These are phyloP conservation scores for Candida germanica DNA, from an alignment of 805 yeast species.

Conservation along the genomic window DNA sequence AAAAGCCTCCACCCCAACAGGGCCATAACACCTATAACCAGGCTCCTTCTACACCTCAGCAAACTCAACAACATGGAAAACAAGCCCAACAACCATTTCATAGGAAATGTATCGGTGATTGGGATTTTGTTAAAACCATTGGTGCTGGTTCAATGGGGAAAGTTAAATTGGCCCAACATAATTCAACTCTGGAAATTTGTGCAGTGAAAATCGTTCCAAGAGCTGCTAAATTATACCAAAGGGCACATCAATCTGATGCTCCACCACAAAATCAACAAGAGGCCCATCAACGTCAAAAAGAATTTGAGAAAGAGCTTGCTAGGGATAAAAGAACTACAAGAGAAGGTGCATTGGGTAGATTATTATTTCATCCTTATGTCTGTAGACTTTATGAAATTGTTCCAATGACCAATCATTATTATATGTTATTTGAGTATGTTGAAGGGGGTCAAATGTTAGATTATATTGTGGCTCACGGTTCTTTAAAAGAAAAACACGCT, in stretches of 20 bases:
- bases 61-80: constrained; percentile 1
- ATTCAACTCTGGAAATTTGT: constrained; percentile 76
- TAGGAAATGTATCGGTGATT: constrained; percentile 88
- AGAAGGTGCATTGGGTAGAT: constrained; percentile 91
- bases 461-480: constrained; percentile 94
- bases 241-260: constrained; percentile 67
- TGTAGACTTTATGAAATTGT: constrained; percentile 91
- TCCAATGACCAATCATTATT: constrained; percentile 94
- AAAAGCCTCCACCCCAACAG: constrained; percentile 1
- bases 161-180: constrained; percentile 89
- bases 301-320: constrained; percentile 76
- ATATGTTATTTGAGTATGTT: constrained; percentile 94
- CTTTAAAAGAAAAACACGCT: constrained; percentile 89
- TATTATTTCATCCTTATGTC: constrained; percentile 87
- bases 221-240: constrained; percentile 73
- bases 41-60: constrained; percentile 2
- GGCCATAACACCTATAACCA: not conserved
- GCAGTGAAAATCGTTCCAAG: constrained; percentile 92
- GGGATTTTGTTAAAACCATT: constrained; percentile 92
- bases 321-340: constrained; percentile 90
- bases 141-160: constrained; percentile 99
- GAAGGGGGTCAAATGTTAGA: constrained; percentile 98
- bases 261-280: constrained; percentile 62
- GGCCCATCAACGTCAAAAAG: constrained; percentile 59
- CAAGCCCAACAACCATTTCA: constrained; percentile 52